Base-by-base conservation (phyloP, 306 rosid species). In the Gastrolobium villosum region DNA sequence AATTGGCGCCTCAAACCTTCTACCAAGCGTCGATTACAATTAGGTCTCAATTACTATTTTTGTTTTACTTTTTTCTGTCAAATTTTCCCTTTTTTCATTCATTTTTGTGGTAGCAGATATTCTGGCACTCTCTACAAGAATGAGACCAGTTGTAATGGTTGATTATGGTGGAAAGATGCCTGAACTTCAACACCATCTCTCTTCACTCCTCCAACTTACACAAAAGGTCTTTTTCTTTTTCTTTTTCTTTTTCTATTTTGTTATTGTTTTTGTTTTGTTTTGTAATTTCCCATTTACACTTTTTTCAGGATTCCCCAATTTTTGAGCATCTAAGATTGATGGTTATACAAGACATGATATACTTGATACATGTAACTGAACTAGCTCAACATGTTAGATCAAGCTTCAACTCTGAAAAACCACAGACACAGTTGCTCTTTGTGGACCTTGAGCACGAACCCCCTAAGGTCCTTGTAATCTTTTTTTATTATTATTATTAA, bases 141-240 rank as follows among this genome's bases (percentile, higher is more conserved):
- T 94, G 97, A 87, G 97, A 83, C 83, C 96, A 3, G 93, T 89
- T 45, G 88, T 94, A 1, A 86, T 92, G 98, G 45, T 94, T 15
- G 98, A 94, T 74, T 94, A 92, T 55, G 98, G 97, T 3, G 97
- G 97, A 84, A 90, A 82, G 84, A 79, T 94, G 96, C 97, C 97
- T 46, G 90, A 89, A 60, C 81, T 94, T 20, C 97, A 87, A 65
- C 85, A 92, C 67, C 86, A 88, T 34, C 88, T 94, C 28, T 84
- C 90, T 64, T 45, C 88, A 34, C 90, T 94, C 70, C 70, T 94
- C 10, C 71, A 90, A 59, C 78, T 65, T 0, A 32, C 77, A 67
- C 97, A 81, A 32, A 85, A 83, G 94, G 92, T 87, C 54, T 5
- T 50, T 3, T 20, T 70, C 49, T 14, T 15, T 7, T 0, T 9